Base-by-base conservation (phyloP, 83 land plant species). In the Isoetes engelmannii region DNA sequence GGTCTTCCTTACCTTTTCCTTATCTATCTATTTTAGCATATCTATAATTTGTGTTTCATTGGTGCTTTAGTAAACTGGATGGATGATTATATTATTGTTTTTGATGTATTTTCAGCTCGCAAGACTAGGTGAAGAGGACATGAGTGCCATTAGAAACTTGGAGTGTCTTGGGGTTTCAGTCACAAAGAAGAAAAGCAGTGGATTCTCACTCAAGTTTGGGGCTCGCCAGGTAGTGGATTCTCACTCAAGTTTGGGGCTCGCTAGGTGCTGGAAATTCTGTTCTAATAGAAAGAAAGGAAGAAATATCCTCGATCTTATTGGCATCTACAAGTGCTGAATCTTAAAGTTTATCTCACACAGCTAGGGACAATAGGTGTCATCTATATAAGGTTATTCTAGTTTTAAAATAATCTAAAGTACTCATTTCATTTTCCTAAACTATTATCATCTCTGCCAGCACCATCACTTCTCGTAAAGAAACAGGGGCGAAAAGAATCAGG, bases 131-230 rank as follows among this genome's bases (percentile, higher is more conserved):
- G 76, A 84, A 5, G 99, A 89, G 44, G 99, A 95, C 58, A 92
- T 87, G 89, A 79, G 68, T 76, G 87, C 95, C 28, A 88, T 92
- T 46, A 80, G 63, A n/a, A 95, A 92, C 67, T 77, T 95, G 84
- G 87, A 75, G 70, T 80, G 81, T 67, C 73, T 95, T 54, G 92
- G 87, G 61, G 82, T 78, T 62, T 56, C 83, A 13, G 88, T 83
- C 15, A 51, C 84, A 42, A 95, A 92, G 75, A 95, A 95, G 75
- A 79, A 83, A 21, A 64, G 87, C 10, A 61, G 77, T 45, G 86
- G 93, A 12, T 89, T 95, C 61, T 74, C 94, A 21, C 75, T 92
- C 46, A 95, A 89, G 70, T 95, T 95, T 75, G 98, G 92, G 60
- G 55, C 80, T 45, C 79, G 80, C 12, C 87, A 87, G 87, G 98